phyloP scores from a whole-genome alignment of 192 early-diverging fungal species.

The Entophlyctis luteolus region DNA sequence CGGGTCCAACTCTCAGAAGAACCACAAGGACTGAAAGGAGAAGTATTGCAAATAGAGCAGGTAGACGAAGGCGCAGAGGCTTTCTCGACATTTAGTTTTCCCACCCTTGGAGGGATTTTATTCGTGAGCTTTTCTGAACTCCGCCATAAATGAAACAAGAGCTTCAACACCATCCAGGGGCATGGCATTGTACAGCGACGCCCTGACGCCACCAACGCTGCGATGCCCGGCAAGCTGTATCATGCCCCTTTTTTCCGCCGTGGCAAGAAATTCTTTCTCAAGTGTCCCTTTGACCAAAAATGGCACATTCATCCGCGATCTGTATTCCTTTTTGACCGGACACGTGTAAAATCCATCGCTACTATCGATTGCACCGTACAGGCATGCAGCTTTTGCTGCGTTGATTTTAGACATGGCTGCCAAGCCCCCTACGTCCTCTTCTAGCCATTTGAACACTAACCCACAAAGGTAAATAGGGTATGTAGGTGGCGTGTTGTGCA shows the following conservation, averaged over 20 bases:
- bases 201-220: constrained; percentile 87
- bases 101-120: no score
- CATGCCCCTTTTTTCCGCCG: constrained; percentile 74
- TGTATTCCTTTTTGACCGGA: constrained; percentile 54
- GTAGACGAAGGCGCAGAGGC: no score
- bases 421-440: constrained; percentile 64
- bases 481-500: constrained; percentile 97
- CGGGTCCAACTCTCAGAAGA: no score
- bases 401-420: constrained; percentile 63
- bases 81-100: no score
- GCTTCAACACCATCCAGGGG: constrained; percentile 74
- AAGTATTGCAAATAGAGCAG: no score
- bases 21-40: no score
- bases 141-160: constrained; percentile 75
- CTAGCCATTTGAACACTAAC: constrained; percentile 82
- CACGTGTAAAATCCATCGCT: constrained; percentile 66
- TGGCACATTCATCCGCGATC: constrained; percentile 89
- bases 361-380: constrained; percentile 67
- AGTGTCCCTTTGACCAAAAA: constrained; percentile 69
- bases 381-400: constrained; percentile 58
- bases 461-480: constrained; percentile 90
- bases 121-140: no score
- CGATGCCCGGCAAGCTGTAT: constrained; percentile 93
- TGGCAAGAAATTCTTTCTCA: constrained; percentile 75
- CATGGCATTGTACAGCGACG: constrained; percentile 91